Base-by-base conservation (phyloP, 345 rosid genomes). In the Populus simonii region DNA sequence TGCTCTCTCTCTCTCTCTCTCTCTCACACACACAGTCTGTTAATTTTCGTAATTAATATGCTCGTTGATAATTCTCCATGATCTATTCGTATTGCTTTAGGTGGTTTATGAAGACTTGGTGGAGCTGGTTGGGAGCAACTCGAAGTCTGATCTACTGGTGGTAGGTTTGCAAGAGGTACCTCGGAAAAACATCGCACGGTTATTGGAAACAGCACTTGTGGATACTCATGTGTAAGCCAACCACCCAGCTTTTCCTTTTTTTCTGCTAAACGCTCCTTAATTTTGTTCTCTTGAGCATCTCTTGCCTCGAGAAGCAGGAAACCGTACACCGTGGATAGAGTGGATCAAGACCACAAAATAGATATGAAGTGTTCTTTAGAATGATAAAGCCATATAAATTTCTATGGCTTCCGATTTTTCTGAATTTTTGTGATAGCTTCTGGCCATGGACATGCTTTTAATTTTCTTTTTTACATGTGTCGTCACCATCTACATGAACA, bases 151-250 rank as follows among this genome's bases (percentile, higher is more conserved):
- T 79, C 79, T 87, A 7, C 85, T 89, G 9, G 88, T 86, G 0
- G 78, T 86, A 25, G 92, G 90, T 27, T 73, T 89, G 78, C 92
- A 89, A 73, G 90, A 89, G 74, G 92, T 76, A 12, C 89, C 92
- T 49, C 79, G 86, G 39, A 69, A 57, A 25, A 76, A 83, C 57
- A 76, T 84, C 63, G 74, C 85, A 1, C 15, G 49, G 49, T 75
- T 87, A 77, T 66, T 87, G 72, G 79, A 89, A 68, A 59, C 76
- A 65, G 89, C 86, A 72, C 70, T 89, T 2, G 74, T 25, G 23
- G 78, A 86, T 63, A 86, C 87, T 47, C 92, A 87, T 27, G 63
- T 11, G 92, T 87, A 83, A 80, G 83, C 27, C 27, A 68, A 16
- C 5, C 17, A 33, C 6, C n/a, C 29, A 2, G 70, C 18, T 23